phyloP scores from a whole-genome alignment of 1,284 basidiomycete genomes.

The Sporisorium iseilematis-ciliati region DNA sequence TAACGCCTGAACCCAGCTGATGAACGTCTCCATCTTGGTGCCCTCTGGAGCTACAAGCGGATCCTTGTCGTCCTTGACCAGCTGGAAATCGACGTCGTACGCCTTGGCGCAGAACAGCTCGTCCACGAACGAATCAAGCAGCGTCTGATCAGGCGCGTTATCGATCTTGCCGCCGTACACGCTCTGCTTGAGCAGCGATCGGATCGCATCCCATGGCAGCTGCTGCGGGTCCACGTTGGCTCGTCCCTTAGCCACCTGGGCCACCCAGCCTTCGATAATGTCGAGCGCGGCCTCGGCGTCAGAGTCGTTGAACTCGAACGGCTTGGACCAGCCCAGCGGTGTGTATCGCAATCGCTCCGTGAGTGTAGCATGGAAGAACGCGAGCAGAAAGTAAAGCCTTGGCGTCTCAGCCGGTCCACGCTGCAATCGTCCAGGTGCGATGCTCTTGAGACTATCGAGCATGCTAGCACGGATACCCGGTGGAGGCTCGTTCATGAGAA shows the following conservation, averaged over 20 bases:
- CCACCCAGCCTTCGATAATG: conserved; percentile 65
- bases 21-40: conserved; percentile 64
- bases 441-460: conserved; percentile 60
- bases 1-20: conserved; percentile 62
- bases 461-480: conserved; percentile 67
- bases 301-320: conserved; percentile 69
- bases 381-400: conserved; percentile 65
- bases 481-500: conserved; percentile 69
- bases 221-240: conserved; percentile 64
- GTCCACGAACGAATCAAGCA: conserved; percentile 68
- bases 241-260: conserved; percentile 56
- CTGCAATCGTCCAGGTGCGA: conserved; percentile 54
- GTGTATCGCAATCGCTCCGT: conserved; percentile 66
- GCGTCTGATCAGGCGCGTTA: conserved; percentile 60
- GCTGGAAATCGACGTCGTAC: conserved; percentile 61
- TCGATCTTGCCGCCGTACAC: conserved; percentile 69
- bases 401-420: conserved; percentile 62
- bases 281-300: conserved; percentile 65
- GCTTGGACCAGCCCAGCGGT: conserved; percentile 66
- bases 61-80: conserved; percentile 57
- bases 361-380: conserved; percentile 67
- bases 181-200: conserved; percentile 63
- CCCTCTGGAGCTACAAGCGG: conserved; percentile 65
- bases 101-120: conserved; percentile 64
- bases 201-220: conserved; percentile 67